phyloP scores from a whole-genome alignment of 2,329 filamentous ascomycete species.

The Neospermospora avenae region DNA sequence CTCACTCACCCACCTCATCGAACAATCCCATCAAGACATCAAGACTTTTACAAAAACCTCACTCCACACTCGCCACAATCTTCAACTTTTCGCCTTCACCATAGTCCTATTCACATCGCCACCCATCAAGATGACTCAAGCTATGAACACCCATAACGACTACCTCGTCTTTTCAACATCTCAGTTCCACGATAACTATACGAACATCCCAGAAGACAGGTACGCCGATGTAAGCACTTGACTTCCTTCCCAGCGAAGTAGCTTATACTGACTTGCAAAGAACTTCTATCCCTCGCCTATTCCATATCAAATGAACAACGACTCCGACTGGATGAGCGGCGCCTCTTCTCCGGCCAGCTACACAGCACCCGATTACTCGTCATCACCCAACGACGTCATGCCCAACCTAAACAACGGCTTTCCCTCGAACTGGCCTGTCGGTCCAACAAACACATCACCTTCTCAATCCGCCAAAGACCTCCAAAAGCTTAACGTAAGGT shows the following conservation, averaged over 20 bases:
- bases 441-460: neutral
- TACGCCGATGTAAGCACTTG: neutral
- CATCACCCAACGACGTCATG: neutral
- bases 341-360: neutral
- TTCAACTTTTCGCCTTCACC: too few species aligned
- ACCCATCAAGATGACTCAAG: neutral
- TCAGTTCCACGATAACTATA: neutral
- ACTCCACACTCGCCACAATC: neutral
- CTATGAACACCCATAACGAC: neutral
- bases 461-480: constrained; percentile 2
- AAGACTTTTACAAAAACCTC: neutral
- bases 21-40: neutral
- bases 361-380: neutral
- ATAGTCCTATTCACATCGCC: too few species aligned
- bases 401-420: neutral
- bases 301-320: neutral
- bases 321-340: constrained; percentile 1
- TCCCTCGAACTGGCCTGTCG: neutral
- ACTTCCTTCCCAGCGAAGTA: neutral
- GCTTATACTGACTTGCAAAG: neutral
- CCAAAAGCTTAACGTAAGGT: neutral
- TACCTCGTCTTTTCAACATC: constrained; percentile 1
- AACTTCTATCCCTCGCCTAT: constrained; percentile 2
- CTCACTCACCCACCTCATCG: neutral
- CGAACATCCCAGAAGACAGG: neutral